Base-by-base conservation (phyloP, 768 basidiomycete genomes). In the Tephrocybe sp. region DNA sequence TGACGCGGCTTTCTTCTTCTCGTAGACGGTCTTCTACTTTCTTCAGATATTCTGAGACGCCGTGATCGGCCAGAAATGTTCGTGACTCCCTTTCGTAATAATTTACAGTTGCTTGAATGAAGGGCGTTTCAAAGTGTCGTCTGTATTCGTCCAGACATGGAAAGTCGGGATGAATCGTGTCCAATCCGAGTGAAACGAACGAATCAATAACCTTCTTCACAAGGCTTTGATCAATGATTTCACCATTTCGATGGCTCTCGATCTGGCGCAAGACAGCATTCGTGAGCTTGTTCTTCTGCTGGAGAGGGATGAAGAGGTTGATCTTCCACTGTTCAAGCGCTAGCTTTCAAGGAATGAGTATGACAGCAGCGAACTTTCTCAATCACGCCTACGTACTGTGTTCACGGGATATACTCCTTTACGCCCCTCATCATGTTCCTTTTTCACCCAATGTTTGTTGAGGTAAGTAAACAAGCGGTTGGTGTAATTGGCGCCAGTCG, bases 361-460 rank as follows among this genome's bases (percentile, higher is more conserved):
- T 32, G 31, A 17, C 23, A 30, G 5, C 9, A 9, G 34, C 9
- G 9, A 13, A 22, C 22, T 34, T 3, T 23, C 5, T 6, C 30
- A 19, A 39, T 1, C 14, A 6, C 32, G 13, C 32, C 31, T 31
- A 61, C 87, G 63, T 58, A 96, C 95, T 22, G 96, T 99, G 65
- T 98, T 98, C 16, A 99, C 92, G 1, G 85, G 85, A 71, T 98
- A 98, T 17, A 98, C 89, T 38, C 86, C 88, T 69, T 92, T 95
- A 61, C 95, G 78, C 13, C 97, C 97, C 68, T 98, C 96, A 61
- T 98, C 96, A 63, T 95, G 84, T 67, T 99, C 97, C 46, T 96
- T 81, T 73, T 95, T 96, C 39, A 99, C 96, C 97, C 97, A 99
- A 70, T 98, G 94, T 17, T 96, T 91, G 70, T 99, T 98, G 51